Conservation (phyloP, 2,329 filamentous ascomycete genomes). For the Hymenoscyphus fructigenus region DNA sequence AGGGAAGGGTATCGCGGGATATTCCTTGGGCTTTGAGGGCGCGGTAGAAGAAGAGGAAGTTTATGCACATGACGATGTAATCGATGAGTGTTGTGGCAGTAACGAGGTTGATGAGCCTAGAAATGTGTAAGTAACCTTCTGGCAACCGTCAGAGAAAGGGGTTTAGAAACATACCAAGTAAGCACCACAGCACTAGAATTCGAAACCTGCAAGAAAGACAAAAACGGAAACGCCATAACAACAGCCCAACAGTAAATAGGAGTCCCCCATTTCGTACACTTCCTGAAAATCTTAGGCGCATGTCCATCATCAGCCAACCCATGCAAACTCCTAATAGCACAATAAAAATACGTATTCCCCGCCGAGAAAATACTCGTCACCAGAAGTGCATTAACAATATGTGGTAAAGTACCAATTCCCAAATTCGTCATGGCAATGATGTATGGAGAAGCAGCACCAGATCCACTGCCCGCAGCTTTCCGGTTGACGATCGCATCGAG, state of each 20-base stretch:
- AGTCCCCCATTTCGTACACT: slow-evolving; percentile 60
- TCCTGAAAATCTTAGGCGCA: slow-evolving; percentile 60
- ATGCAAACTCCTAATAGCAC: slow-evolving; percentile 67
- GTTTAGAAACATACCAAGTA: slow-evolving; percentile 33
- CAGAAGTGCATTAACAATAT: slow-evolving; percentile 63
- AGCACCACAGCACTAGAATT: slow-evolving; percentile 45
- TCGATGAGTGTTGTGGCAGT: slow-evolving; percentile 55
- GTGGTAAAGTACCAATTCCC: slow-evolving; percentile 63
- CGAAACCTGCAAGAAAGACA: slow-evolving; percentile 67
- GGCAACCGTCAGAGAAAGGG: neutral
- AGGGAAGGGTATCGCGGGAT: slow-evolving; percentile 63
- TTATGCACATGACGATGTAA: slow-evolving; percentile 65
- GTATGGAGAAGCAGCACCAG: slow-evolving; percentile 42
- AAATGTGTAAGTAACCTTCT: neutral
- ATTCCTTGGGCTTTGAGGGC: slow-evolving; percentile 68
- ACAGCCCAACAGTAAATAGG: slow-evolving; percentile 58
- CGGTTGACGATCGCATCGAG: slow-evolving; percentile 42
- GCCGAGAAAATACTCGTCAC: slow-evolving; percentile 57
- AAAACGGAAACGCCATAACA: slow-evolving; percentile 57
- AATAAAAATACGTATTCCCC: slow-evolving; percentile 62
- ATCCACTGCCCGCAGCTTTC: slow-evolving; percentile 48
- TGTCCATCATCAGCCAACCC: slow-evolving; percentile 66
- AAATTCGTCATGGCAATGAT: slow-evolving; percentile 64
- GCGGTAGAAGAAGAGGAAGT: slow-evolving; percentile 69
- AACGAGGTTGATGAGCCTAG: slow-evolving; percentile 48